A percentile compares a stretch with the other conserved stretches of the same genome.
phyloP scores from a whole-genome alignment of 805 yeast species.

The Hanseniaspora occidentalis region DNA sequence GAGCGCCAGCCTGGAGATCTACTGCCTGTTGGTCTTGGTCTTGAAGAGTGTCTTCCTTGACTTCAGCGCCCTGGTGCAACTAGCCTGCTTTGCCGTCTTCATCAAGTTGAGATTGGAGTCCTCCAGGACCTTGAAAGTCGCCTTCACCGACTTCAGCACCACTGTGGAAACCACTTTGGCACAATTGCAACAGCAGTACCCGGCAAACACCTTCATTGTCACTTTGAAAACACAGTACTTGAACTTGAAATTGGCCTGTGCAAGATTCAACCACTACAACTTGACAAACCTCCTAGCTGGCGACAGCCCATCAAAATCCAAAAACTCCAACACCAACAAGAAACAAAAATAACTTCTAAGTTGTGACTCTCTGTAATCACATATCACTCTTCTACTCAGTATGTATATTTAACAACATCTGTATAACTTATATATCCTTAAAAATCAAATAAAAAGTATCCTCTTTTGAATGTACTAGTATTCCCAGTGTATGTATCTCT shows the following conservation, averaged over 20 bases:
- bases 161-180: not conserved
- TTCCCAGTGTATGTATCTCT: too few species aligned
- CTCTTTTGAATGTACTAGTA: too few species aligned
- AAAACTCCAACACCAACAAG: not conserved
- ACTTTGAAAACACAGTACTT: not conserved
- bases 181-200: not conserved
- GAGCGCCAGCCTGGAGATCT: slow-evolving; percentile 49
- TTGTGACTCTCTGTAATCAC: too few species aligned
- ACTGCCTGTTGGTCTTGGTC: slow-evolving; percentile 18
- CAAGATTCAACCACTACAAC: too few species aligned
- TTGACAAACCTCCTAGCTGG: not conserved
- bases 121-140: not conserved
- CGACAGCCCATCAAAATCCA: not conserved
- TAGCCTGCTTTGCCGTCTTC: not conserved
- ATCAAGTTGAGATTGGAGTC: not conserved
- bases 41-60: slow-evolving; percentile 1
- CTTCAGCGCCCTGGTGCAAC: slow-evolving; percentile 2
- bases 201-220: not conserved
- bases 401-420: too few species aligned
- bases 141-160: not conserved
- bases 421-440: too few species aligned
- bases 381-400: too few species aligned
- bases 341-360: not conserved
- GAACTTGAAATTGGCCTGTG: not conserved
- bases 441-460: too few species aligned